Percentiles rank a stretch among this genome's conserved stretches.
Evolutionary conservation across 805 yeast genomes (phyloP).

Genomic region (Kregervanrija fluxuum): DNA sequence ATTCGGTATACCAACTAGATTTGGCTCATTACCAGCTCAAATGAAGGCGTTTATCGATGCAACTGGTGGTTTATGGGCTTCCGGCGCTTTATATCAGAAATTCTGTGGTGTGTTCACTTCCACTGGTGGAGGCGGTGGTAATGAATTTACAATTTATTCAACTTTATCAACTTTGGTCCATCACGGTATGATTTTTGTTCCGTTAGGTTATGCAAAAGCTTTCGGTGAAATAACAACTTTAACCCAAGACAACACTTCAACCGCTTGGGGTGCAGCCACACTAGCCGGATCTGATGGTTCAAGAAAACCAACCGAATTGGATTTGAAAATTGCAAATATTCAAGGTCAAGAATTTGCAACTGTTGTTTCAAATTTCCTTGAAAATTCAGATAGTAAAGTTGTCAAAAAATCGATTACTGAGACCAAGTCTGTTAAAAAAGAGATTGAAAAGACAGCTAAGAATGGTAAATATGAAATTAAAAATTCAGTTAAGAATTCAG

Average conservation of each 20-base stretch:
- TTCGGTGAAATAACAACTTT: constrained; percentile 50
- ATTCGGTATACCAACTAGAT: constrained; percentile 79
- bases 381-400: neutral
- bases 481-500: neutral
- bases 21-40: constrained; percentile 70
- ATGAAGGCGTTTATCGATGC: constrained; percentile 69
- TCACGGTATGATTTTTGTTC: constrained; percentile 72
- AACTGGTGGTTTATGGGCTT: constrained; percentile 73
- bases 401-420: neutral
- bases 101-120: constrained; percentile 66
- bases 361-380: constrained; percentile 30
- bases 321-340: constrained; percentile 50
- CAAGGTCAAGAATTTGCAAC: constrained; percentile 66
- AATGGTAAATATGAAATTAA: constrained; percentile 1
- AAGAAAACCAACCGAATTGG: constrained; percentile 58
- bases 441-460: neutral
- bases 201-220: constrained; percentile 61
- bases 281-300: constrained; percentile 72
- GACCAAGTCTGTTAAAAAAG: neutral
- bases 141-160: constrained; percentile 60
- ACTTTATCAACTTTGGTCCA: constrained; percentile 56
- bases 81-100: constrained; percentile 64
- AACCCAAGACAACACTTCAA: constrained; percentile 70
- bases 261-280: constrained; percentile 86
- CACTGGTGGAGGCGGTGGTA: constrained; percentile 72